Evolutionary conservation across 768 basidiomycete genomes (phyloP).

Genomic region (Calocybe indica): DNA sequence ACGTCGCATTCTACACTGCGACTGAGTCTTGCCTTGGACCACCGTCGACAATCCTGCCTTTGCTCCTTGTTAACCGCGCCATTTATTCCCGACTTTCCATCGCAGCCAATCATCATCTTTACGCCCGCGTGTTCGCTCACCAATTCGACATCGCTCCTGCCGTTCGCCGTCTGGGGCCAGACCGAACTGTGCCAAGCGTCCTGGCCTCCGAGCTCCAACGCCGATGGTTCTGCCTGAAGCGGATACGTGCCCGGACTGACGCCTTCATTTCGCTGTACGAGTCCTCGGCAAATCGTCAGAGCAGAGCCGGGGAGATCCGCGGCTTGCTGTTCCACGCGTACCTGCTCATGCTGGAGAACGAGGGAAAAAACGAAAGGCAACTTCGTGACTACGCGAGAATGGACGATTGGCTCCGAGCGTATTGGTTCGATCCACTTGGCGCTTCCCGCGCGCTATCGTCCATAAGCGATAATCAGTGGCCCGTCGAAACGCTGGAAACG

Average conservation of each 20-base stretch:
- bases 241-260: constrained; percentile 42
- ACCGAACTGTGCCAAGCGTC: constrained; percentile 30
- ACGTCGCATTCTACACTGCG: constrained; percentile 64
- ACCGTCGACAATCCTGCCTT: constrained; percentile 48
- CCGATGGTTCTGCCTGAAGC: constrained; percentile 53
- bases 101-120: constrained; percentile 57
- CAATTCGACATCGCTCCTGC: constrained; percentile 62
- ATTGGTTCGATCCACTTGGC: constrained; percentile 58
- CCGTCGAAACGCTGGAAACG: constrained; percentile 41
- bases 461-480: constrained; percentile 50
- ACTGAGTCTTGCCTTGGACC: constrained; percentile 52
- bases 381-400: constrained; percentile 64
- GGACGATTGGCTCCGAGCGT: constrained; percentile 58
- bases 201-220: constrained; percentile 60
- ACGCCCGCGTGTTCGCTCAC: constrained; percentile 58
- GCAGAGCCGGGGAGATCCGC: constrained; percentile 18
- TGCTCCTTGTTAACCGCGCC: constrained; percentile 45
- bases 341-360: constrained; percentile 78
- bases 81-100: constrained; percentile 47
- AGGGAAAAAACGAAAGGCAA: constrained; percentile 64
- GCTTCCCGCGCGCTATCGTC: constrained; percentile 42
- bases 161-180: constrained; percentile 41
- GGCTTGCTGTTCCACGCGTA: constrained; percentile 59
- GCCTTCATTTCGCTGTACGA: constrained; percentile 16
- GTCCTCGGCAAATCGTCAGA: background rate